A percentile compares a stretch with the other conserved stretches of the same genome.
Evolutionary conservation across 192 early-diverging fungal genomes (phyloP).

Genomic region (Endogone sp.): DNA sequence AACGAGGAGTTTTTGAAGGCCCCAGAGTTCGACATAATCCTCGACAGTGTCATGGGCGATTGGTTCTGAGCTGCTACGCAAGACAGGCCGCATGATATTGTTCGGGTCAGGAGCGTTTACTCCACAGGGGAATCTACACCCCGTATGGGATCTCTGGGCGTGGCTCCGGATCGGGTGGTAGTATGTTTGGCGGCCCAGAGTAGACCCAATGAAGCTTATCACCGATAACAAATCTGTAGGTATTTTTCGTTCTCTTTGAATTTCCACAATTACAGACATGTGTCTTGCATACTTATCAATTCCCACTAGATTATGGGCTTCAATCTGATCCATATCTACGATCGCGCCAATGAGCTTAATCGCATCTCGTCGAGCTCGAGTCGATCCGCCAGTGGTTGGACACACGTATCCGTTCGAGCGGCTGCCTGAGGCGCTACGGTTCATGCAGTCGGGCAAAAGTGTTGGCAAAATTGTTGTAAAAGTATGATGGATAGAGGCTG

Average conservation of each 20-base stretch:
- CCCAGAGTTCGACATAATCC: conserved; percentile 6
- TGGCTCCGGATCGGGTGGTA: conserved; percentile 14
- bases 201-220: conserved; percentile 10
- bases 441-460: conserved; percentile 17
- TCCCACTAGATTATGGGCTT: conserved; percentile 18
- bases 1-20: neutral
- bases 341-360: conserved; percentile 5
- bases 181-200: conserved; percentile 14
- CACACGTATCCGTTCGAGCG: conserved; percentile 14
- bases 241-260: neutral
- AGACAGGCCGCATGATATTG: conserved; percentile 2
- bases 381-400: conserved; percentile 6
- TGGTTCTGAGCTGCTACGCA: conserved; percentile 15
- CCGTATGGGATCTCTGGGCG: conserved; percentile 11
- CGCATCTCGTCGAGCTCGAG: conserved; percentile 1
- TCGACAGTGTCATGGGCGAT: conserved; percentile 19
- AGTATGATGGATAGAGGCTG: no score
- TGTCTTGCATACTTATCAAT: no score
- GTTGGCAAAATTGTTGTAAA: conserved; percentile 11
- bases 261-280: neutral
- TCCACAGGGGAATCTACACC: conserved; percentile 14
- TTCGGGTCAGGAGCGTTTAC: conserved; percentile 12
- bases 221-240: conserved; percentile 14
- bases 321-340: conserved; percentile 19
- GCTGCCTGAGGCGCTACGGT: conserved; percentile 4